Evolutionary conservation across 257 asterid genomes (phyloP).

Genomic region (Jacaranda copaia): DNA sequence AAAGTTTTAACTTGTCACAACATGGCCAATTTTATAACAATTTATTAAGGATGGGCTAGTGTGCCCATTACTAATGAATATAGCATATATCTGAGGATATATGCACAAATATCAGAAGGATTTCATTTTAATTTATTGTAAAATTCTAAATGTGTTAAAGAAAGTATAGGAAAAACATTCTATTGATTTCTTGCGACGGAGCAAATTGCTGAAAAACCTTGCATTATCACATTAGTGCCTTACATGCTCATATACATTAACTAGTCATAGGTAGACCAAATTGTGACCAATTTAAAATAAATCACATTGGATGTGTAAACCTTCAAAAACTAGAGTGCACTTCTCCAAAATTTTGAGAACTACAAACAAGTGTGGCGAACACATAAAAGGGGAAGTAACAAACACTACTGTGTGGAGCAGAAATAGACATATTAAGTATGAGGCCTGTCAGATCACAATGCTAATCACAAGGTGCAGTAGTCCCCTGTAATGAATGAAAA

Average conservation of each 20-base stretch:
- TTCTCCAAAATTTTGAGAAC: background rate
- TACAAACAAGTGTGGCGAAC: background rate
- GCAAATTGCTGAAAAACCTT: background rate
- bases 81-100: slow-evolving; percentile 3
- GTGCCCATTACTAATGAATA: background rate
- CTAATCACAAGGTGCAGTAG: background rate
- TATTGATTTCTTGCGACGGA: background rate
- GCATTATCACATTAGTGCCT: background rate
- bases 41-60: background rate
- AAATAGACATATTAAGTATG: background rate
- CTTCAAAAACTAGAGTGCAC: background rate
- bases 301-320: background rate
- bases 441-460: background rate
- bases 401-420: background rate
- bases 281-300: background rate
- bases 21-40: background rate
- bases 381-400: background rate
- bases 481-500: background rate
- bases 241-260: background rate
- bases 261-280: background rate
- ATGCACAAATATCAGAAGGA: background rate
- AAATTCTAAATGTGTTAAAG: background rate
- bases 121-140: background rate
- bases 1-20: background rate
- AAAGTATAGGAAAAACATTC: background rate